Evolutionary conservation across 1,284 basidiomycete species (phyloP), one percentile per base, ranked within the genome.

Genomic region (Volvariella surrecta): DNA sequence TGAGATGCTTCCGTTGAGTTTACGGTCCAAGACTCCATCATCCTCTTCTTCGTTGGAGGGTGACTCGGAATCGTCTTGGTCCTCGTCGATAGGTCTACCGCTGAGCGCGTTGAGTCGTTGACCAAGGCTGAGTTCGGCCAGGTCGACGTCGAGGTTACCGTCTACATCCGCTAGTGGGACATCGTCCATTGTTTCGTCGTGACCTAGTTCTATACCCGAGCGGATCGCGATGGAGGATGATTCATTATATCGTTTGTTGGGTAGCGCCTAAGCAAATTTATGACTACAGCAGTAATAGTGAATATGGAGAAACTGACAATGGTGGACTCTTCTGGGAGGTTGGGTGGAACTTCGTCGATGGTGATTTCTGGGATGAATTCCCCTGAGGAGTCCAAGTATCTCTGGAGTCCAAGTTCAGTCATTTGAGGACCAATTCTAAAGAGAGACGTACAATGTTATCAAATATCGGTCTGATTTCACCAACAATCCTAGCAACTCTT

Each of bases 41-140:
- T 28, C 24, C 6, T 28, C 24, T 17, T 64, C 70, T 31, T 75
- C 71, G 9, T 43, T 31, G 11, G 15, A 30, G 21, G 38, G 39
- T n/a, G 45, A 39, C 32, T 24, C 45, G 13, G 68, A 58, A 13
- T 62, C 62, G 37, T 60, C 37, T n/a, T 37, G 50, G n/a, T 51
- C 56, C 37, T 46, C 49, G 40, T 66, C 62, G 28, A 15, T 35
- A n/a, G n/a, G n/a, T 16, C 61, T 60, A 45, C 80, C 77, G 37
- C 76, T 72, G 16, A 87, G 62, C 11, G 83, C 84, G 1, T 86
- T 83, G 31, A 95, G 69, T 21, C 91, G 78, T 60, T 96, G 88
- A 13, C 91, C 92, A 1, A 96, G 74, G 37, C 87, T 90, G 19
- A 93, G 74, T 60, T 96, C 92, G 2, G 91, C 90, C 44, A 92